Base-by-base conservation (phyloP, 257 asterid genomes). In the Solanum stenotomum region DNA sequence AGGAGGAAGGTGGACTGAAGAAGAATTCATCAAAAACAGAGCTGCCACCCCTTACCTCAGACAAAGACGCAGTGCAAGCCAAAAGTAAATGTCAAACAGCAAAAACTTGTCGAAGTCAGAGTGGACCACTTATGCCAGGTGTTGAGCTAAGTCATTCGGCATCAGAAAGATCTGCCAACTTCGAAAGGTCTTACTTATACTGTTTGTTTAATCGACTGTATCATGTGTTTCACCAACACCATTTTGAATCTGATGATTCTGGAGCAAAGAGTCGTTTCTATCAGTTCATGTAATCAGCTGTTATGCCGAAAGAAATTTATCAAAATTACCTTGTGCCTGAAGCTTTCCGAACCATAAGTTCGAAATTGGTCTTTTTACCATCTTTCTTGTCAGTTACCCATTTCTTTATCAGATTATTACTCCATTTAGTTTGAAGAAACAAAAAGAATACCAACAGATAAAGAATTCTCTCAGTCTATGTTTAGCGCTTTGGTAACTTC, bases 41-140 rank as follows among this genome's bases (percentile, higher is more conserved):
- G 86, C 71, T 89, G 68, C 89, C 91, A 52, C 92, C 91, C 15
- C 90, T 92, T 61, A 13, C 90, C 87, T 91, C 90, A 40, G 98
- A 95, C 88, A 94, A 93, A 91, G 98, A 95, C 87, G 88, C 85
- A 68, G 87, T 88, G 81, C 91, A 82, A 49, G 87, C 93, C 89
- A 97, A 93, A 90, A 86, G 90, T 86, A 91, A 88, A 90, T 90
- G 72, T 90, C 98, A 93, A 92, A 85, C 91, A 40, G 90, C 88
- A 83, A 94, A 91, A 90, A 85, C 91, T 90, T 95, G 96, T 87
- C 96, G 92, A 95, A 93, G 94, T 89, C 97, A 91, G 89, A 95
- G 98, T 90, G 99, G 98, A 88, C 98, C 99, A 15, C 96, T 97
- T 91, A 91, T 87, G 93, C 95, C 98, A 71, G 98, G 95, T 76